These are phyloP conservation scores for Nemania serpens DNA, from an alignment of 2,329 filamentous ascomycete species.

Conservation along the genomic window DNA sequence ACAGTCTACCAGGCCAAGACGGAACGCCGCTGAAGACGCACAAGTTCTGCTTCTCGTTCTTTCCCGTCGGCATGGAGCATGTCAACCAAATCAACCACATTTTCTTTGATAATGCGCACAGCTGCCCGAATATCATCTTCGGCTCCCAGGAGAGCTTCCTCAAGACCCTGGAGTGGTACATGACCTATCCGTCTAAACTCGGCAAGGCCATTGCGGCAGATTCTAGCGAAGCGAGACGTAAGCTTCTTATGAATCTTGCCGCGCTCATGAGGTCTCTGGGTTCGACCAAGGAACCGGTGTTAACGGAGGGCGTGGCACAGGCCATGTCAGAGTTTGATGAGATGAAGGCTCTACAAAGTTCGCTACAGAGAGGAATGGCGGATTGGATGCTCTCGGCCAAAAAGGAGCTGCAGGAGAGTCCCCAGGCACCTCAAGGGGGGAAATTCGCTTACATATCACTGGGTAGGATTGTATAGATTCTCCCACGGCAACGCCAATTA, in stretches of 20 bases:
- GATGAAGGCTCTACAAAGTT: constrained; percentile 1
- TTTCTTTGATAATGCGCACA: constrained; percentile 36
- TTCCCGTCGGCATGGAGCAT: constrained; percentile 34
- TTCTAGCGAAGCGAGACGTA: constrained; percentile 21
- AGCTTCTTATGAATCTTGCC: constrained; percentile 13
- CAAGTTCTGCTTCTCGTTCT: constrained; percentile 41
- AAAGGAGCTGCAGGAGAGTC: constrained; percentile 1
- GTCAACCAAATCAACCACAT: constrained; percentile 41
- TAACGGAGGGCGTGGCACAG: constrained; percentile 11
- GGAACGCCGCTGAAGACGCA: constrained; percentile 24
- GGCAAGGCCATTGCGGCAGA: constrained; percentile 25
- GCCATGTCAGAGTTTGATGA: background rate
- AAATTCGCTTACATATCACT: constrained; percentile 20
- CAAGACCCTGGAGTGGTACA: constrained; percentile 35
- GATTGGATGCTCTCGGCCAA: constrained; percentile 11
- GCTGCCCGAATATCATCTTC: constrained; percentile 38
- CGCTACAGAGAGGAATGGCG: background rate
- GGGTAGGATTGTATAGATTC: constrained; percentile 14
- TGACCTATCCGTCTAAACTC: constrained; percentile 21
- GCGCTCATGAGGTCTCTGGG: constrained; percentile 26
- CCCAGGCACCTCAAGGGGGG: background rate
- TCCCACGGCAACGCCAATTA: background rate
- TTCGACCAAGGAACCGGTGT: constrained; percentile 24
- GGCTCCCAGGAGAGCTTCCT: constrained; percentile 28
- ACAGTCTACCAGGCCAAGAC: constrained; percentile 20